Evolutionary conservation across 2,329 filamentous ascomycete species (phyloP), one percentile per base, ranked within the genome.

Genomic region (Microthyrium microscopicum): DNA sequence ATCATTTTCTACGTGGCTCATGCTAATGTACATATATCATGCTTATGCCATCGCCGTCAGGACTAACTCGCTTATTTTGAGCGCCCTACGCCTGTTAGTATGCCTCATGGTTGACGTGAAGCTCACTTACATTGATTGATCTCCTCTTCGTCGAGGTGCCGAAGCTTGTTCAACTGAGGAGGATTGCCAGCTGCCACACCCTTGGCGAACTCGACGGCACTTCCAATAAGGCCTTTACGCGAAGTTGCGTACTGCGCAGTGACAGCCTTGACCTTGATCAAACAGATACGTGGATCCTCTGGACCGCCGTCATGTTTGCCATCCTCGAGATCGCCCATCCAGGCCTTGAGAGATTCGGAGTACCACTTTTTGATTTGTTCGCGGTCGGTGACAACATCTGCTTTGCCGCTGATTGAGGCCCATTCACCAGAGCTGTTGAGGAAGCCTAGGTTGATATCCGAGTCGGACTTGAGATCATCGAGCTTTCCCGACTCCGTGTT

Each of bases 401-500:
- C 75, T 1, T 62, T 65, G 32, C 84, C 84, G n/a, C 78, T 78
- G 40, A 92, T 62, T 3, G 80, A 89, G 1, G 83, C 83, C 84
- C 84, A 93, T 53, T 87, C 75, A 44, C 83, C 81, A 3, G 70
- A 70, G 42, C 56, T 54, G 52, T 78, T 77, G 44, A 87, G 64
- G 63, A 92, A 92, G 30, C 77, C 70, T 42, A 92, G 66, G 60
- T 92, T 91, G 60, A 84, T 68, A 44, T 80, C 68, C 0, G 75
- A 61, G 53, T 91, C 75, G 36, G 63, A 61, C 36, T 70, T 63
- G 26, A 92, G 66, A 48, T 92, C 83, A 53, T 82, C 69, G 4
- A 81, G 84, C 66, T 93, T 92, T 58, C 81, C 73, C 7, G 80
- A 84, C 52, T 87, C 79, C 41, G 81, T 84, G 63, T 92, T 92